Conservation (phyloP, 2,329 filamentous ascomycete genomes). For the Helotiales sp. region DNA sequence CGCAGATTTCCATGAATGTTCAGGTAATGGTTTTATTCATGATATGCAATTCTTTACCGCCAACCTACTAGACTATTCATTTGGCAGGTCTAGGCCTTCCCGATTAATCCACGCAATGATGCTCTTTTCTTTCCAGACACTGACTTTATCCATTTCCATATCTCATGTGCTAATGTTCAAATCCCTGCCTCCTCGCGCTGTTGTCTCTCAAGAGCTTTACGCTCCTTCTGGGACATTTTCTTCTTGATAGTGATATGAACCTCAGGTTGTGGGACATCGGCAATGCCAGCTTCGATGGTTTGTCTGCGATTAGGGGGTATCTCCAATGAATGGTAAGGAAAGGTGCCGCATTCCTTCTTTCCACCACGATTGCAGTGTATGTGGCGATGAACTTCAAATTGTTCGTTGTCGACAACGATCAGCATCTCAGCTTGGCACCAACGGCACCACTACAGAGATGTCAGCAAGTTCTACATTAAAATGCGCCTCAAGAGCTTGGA, state of each 20-base stretch:
- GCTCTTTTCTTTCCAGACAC: too few species aligned
- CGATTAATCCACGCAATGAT: too few species aligned
- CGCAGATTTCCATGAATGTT: too few species aligned
- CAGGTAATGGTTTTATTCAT: too few species aligned
- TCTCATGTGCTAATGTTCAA: too few species aligned
- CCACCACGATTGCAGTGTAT: slow-evolving; percentile 8
- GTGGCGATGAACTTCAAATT: slow-evolving; percentile 5
- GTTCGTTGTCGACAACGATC: not conserved
- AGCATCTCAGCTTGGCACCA: slow-evolving; percentile 1
- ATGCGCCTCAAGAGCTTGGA: too few species aligned
- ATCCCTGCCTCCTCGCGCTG: not conserved
- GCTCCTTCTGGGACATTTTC: slow-evolving; percentile 2
- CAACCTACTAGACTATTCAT: too few species aligned
- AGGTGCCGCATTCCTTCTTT: slow-evolving; percentile 4
- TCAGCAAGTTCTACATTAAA: too few species aligned
- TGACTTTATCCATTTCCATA: too few species aligned
- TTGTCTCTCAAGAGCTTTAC: not conserved
- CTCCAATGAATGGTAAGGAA: not conserved
- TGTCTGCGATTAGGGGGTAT: not conserved
- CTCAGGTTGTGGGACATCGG: not conserved
- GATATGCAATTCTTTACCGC: too few species aligned
- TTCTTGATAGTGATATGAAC: slow-evolving; percentile 1
- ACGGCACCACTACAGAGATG: not conserved
- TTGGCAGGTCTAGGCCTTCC: too few species aligned
- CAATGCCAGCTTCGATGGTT: not conserved